phyloP scores from a whole-genome alignment of 805 yeast genomes.

The Ogataea zsoltii region DNA sequence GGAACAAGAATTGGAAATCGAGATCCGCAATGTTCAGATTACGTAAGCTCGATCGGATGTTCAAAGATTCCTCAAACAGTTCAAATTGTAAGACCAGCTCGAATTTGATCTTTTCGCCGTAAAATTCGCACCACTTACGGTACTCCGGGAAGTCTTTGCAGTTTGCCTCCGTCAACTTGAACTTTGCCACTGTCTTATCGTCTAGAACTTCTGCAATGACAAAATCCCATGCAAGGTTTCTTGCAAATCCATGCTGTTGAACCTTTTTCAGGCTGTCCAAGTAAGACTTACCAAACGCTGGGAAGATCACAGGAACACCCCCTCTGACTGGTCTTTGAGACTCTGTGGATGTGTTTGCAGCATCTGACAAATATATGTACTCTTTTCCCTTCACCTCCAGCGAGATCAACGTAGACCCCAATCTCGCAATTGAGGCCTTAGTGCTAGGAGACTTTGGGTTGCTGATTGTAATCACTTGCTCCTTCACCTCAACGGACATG shows the following conservation, averaged over 20 bases:
- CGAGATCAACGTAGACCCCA: constrained; percentile 22
- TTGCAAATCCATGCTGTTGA: constrained; percentile 26
- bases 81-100: constrained; percentile 13
- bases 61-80: constrained; percentile 9
- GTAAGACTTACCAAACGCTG: constrained; percentile 24
- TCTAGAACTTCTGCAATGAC: constrained; percentile 19
- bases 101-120: constrained; percentile 14
- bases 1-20: constrained; percentile 24
- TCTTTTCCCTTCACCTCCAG: constrained; percentile 14
- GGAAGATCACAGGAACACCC: constrained; percentile 23
- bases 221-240: constrained; percentile 23
- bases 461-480: constrained; percentile 14
- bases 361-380: constrained; percentile 18
- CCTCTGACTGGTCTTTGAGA: constrained; percentile 21
- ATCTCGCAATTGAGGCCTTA: constrained; percentile 15
- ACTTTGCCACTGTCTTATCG: constrained; percentile 17
- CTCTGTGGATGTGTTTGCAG: constrained; percentile 13
- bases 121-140: constrained; percentile 17
- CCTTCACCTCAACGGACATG: constrained; percentile 20
- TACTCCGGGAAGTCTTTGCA: constrained; percentile 8
- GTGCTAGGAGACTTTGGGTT: constrained; percentile 8
- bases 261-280: constrained; percentile 17
- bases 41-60: constrained; percentile 7
- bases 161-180: constrained; percentile 9
- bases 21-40: constrained; percentile 14